Percentiles rank a stretch among this genome's conserved stretches.
These are phyloP conservation scores for Plasmodium gaboni DNA, from an alignment of 169 alveolate species.

Conservation along the genomic window DNA sequence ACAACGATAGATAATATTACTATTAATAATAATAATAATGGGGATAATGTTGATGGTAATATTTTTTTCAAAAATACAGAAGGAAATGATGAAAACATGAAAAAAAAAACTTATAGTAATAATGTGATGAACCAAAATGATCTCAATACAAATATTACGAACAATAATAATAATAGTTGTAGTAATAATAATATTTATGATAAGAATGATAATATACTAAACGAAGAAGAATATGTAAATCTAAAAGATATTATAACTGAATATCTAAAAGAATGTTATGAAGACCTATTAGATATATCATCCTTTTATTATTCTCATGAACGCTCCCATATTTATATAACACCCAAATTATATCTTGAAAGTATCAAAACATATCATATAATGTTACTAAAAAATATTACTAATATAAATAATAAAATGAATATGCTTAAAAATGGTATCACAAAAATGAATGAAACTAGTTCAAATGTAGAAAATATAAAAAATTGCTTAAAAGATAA, in stretches of 20 bases:
- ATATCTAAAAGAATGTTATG: constrained; percentile 60
- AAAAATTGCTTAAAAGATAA: constrained; percentile 91
- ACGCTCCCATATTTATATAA: constrained; percentile 94
- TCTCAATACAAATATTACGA: not conserved
- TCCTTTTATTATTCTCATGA: constrained; percentile 79
- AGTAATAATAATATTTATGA: no score
- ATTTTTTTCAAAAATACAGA: not conserved
- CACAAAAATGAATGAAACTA: constrained; percentile 69
- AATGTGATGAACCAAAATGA: not conserved
- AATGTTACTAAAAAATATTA: constrained; percentile 91
- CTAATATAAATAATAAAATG: constrained; percentile 31
- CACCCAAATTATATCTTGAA: constrained; percentile 97
- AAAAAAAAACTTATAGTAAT: not conserved
- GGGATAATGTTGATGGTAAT: not conserved
- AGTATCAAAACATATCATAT: constrained; percentile 92
- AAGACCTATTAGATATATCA: constrained; percentile 38
- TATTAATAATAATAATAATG: not conserved
- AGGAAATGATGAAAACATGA: not conserved
- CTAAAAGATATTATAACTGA: constrained; percentile 52
- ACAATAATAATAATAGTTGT: not conserved
- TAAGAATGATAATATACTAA: not conserved
- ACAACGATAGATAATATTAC: not conserved
- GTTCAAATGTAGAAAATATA: constrained; percentile 87
- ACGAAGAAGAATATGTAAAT: constrained; percentile 40
- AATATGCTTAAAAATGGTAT: constrained; percentile 55